Conservation (phyloP, 805 yeast genomes). For the Metschnikowia reukaufii region DNA sequence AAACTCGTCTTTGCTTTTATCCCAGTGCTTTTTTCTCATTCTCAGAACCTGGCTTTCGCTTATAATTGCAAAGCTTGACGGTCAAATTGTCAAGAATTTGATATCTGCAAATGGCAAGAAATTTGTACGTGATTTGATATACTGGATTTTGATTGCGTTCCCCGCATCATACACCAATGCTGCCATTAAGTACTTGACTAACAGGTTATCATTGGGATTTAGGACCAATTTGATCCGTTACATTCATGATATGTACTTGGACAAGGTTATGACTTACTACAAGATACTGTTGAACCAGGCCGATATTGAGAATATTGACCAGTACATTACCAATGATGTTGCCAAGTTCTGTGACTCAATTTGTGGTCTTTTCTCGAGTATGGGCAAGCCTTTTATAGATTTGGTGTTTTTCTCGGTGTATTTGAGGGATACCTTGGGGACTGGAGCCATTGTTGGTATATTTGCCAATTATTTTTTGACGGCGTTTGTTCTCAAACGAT, state of each 20-base stretch:
- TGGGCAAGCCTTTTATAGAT: slow-evolving; percentile 91
- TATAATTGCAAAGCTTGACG: slow-evolving; percentile 85
- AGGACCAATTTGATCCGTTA: slow-evolving; percentile 82
- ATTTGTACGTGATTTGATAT: slow-evolving; percentile 72
- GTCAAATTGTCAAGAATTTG: slow-evolving; percentile 86
- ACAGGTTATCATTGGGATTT: slow-evolving; percentile 75
- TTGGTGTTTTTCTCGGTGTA: slow-evolving; percentile 80
- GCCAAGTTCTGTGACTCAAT: slow-evolving; percentile 77
- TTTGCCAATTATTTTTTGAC: slow-evolving; percentile 78
- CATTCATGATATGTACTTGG: slow-evolving; percentile 86
- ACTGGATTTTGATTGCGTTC: slow-evolving; percentile 87
- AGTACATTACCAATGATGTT: slow-evolving; percentile 83
- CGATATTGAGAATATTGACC: slow-evolving; percentile 70
- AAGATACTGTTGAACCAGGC: slow-evolving; percentile 64
- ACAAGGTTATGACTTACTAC: slow-evolving; percentile 77
- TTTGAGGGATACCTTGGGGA: slow-evolving; percentile 80
- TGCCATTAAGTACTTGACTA: slow-evolving; percentile 77
- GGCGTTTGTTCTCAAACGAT: slow-evolving; percentile 66
- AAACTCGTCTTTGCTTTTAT: slow-evolving; percentile 61
- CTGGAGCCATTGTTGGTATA: slow-evolving; percentile 80
- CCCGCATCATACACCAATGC: slow-evolving; percentile 94
- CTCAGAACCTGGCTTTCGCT: slow-evolving; percentile 86
- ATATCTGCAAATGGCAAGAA: slow-evolving; percentile 77
- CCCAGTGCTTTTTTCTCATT: slow-evolving; percentile 73
- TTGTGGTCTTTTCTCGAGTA: slow-evolving; percentile 78